Percentiles rank a stretch among this genome's conserved stretches.
These are phyloP conservation scores for Schizosaccharomyces osmophilus DNA, from an alignment of 805 yeast species.

Conservation along the genomic window DNA sequence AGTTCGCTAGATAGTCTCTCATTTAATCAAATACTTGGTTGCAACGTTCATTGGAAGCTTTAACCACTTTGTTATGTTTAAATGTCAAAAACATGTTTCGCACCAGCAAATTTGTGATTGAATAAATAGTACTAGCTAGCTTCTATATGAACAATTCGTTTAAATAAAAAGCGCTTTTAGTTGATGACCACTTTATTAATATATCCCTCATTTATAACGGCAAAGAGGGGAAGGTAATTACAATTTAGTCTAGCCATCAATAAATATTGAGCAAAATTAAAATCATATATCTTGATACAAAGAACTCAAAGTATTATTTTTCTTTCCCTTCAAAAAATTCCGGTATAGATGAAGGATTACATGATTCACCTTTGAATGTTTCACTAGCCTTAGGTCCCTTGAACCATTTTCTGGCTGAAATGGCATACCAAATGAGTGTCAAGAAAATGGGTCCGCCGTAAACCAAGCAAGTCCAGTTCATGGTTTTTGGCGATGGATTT, in stretches of 20 bases:
- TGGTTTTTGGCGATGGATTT: not conserved
- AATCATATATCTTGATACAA: not conserved
- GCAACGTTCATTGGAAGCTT: no score
- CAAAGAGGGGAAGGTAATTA: not conserved
- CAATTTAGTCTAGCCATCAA: not conserved
- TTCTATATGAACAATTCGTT: no score
- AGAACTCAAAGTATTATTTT: not conserved
- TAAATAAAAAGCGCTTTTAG: no score
- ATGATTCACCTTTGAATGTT: not conserved
- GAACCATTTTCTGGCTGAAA: not conserved
- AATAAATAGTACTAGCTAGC: no score
- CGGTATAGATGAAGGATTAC: not conserved
- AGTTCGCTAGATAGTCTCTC: no score
- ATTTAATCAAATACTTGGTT: no score
- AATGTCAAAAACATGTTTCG: no score
- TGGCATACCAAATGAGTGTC: not conserved
- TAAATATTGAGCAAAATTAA: not conserved
- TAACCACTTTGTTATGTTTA: no score
- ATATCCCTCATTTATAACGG: no score
- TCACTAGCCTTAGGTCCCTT: not conserved
- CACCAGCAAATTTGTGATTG: no score
- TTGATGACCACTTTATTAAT: no score
- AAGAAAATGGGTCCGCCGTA: not conserved
- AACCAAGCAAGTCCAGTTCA: constrained; percentile 2
- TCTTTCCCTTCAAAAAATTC: not conserved